phyloP scores from a whole-genome alignment of 176 grass and related monocot genomes.

The Aechmea fasciata region DNA sequence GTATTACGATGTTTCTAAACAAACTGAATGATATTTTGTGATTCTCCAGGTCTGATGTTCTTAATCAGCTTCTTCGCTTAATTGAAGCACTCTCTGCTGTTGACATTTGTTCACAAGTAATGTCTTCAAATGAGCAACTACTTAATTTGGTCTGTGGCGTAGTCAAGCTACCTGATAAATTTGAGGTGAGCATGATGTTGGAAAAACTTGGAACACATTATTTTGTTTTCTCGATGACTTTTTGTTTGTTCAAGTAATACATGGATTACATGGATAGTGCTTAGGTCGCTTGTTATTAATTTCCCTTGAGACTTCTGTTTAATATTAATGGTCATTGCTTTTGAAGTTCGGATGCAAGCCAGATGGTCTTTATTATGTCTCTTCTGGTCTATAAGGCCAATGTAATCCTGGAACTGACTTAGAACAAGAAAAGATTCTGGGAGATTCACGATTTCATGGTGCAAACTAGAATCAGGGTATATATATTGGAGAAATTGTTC shows the following conservation, averaged over 20 bases:
- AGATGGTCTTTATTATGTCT: not conserved
- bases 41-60: slow-evolving; percentile 40
- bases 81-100: slow-evolving; percentile 66
- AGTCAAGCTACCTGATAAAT: slow-evolving; percentile 79
- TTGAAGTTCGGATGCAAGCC: not conserved
- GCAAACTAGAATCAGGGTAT: too few species aligned
- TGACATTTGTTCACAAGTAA: slow-evolving; percentile 47
- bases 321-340: not conserved
- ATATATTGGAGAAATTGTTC: too few species aligned
- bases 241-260: not conserved
- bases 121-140: slow-evolving; percentile 51
- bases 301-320: not conserved
- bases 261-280: not conserved
- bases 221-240: not conserved
- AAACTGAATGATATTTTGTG: slow-evolving; percentile 12
- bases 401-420: too few species aligned
- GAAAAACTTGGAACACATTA: slow-evolving; percentile 21
- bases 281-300: too few species aligned
- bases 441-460: too few species aligned
- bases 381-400: not conserved
- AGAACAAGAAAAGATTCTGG: too few species aligned
- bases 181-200: slow-evolving; percentile 51
- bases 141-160: slow-evolving; percentile 46
- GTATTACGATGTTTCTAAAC: not conserved
- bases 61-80: slow-evolving; percentile 61